These are phyloP conservation scores for Euphorbia lathyris DNA, from an alignment of 345 rosid species.

Conservation along the genomic window DNA sequence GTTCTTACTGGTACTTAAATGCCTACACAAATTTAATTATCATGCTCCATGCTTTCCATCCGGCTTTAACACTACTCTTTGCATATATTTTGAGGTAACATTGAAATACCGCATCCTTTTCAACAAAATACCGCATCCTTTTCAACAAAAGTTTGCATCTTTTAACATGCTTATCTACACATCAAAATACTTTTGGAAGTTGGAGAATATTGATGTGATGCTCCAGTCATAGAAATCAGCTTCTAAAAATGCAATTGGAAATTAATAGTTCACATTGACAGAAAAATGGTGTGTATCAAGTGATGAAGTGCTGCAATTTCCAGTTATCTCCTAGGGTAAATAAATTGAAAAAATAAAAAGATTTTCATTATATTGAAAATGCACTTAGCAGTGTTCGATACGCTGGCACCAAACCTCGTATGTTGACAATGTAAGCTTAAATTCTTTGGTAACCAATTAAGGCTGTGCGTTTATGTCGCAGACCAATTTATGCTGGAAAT, in stretches of 20 bases:
- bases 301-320: background rate
- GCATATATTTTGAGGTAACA: background rate
- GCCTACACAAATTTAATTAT: background rate
- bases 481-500: constrained; percentile 99
- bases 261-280: background rate
- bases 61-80: background rate
- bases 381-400: too few relatives aligned
- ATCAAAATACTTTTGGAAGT: background rate
- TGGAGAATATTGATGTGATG: background rate
- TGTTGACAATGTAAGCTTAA: background rate
- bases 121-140: background rate
- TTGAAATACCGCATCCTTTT: background rate
- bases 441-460: constrained; percentile 7
- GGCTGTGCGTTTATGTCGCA: constrained; percentile 27
- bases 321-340: background rate
- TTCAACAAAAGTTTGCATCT: background rate
- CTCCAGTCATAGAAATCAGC: background rate
- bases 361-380: background rate
- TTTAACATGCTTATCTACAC: background rate
- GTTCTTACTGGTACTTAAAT: background rate
- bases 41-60: background rate
- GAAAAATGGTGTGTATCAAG: background rate
- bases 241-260: background rate
- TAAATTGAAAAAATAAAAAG: background rate
- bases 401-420: too few relatives aligned